Evolutionary conservation across 2,329 filamentous ascomycete genomes (phyloP).

Genomic region (Metarhizium guizhouense): DNA sequence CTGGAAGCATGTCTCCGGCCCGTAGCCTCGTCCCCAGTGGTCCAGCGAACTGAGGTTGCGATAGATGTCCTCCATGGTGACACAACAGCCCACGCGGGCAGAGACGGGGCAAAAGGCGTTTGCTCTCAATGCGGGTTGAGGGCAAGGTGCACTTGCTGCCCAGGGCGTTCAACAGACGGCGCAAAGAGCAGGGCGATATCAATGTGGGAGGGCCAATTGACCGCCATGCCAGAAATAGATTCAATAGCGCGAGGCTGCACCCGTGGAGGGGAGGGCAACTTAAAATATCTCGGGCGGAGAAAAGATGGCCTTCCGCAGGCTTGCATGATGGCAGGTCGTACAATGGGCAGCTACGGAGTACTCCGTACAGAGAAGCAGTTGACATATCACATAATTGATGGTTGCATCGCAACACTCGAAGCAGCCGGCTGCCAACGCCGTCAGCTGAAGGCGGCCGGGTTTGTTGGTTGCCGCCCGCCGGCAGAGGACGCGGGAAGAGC

Average conservation of each 20-base stretch:
- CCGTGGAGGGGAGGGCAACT: background rate
- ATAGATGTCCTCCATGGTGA: slow-evolving; percentile 23
- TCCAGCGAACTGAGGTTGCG: slow-evolving; percentile 19
- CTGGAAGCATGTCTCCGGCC: slow-evolving; percentile 13
- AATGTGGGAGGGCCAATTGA: background rate
- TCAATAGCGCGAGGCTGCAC: background rate
- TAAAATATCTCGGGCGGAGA: background rate
- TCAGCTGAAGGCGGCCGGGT: background rate
- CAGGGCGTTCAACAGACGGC: background rate
- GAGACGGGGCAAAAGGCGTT: no score
- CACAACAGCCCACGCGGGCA: background rate
- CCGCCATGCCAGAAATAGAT: background rate
- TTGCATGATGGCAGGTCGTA: background rate
- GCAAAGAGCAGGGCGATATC: background rate
- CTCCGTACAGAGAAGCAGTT: no score
- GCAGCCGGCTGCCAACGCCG: background rate
- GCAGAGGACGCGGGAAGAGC: background rate
- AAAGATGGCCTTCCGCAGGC: background rate
- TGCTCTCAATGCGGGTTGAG: background rate
- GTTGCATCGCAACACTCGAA: no score
- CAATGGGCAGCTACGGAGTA: no score
- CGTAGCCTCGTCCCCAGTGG: slow-evolving; percentile 10
- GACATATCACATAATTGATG: no score
- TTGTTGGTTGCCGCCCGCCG: background rate
- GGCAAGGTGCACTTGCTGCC: background rate